Conservation (phyloP, 306 rosid genomes). For the Begonia loranthoides region DNA sequence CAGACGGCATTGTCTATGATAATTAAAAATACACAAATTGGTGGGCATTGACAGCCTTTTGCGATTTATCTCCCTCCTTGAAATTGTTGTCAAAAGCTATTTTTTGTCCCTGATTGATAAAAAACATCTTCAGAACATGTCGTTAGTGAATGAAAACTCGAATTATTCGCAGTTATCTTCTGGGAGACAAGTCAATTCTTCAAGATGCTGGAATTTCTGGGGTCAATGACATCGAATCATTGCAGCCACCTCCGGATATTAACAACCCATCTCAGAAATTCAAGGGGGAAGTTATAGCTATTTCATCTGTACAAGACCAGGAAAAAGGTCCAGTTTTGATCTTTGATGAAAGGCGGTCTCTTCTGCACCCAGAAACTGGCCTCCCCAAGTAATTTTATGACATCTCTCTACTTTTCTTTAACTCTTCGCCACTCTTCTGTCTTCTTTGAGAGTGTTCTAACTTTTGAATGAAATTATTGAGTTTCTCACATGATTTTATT, state of each 20-base stretch:
- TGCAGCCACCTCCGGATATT: constrained; percentile 73
- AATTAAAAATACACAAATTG: neutral
- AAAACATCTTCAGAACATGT: no score
- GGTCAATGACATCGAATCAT: constrained; percentile 40
- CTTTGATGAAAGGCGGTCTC: constrained; percentile 52
- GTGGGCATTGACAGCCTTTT: no score
- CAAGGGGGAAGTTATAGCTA: constrained; percentile 77
- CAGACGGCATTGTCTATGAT: no score
- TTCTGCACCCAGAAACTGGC: constrained; percentile 69
- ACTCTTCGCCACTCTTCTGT: constrained; percentile 19
- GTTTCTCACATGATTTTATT: no score
- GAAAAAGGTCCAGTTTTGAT: constrained; percentile 86
- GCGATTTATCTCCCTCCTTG: no score
- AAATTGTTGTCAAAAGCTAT: neutral
- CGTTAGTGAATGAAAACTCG: no score
- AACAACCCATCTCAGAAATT: constrained; percentile 63
- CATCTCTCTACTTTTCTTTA: no score
- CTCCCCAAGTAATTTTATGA: constrained; percentile 45
- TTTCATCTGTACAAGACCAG: constrained; percentile 93
- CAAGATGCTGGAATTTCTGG: constrained; percentile 66
- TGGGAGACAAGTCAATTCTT: constrained; percentile 76
- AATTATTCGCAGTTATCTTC: constrained; percentile 43
- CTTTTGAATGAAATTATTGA: no score
- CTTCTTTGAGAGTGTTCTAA: no score
- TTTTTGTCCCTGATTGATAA: neutral